Evolutionary conservation across 192 early-diverging fungal species (phyloP).

Genomic region (Podila clonocystis): DNA sequence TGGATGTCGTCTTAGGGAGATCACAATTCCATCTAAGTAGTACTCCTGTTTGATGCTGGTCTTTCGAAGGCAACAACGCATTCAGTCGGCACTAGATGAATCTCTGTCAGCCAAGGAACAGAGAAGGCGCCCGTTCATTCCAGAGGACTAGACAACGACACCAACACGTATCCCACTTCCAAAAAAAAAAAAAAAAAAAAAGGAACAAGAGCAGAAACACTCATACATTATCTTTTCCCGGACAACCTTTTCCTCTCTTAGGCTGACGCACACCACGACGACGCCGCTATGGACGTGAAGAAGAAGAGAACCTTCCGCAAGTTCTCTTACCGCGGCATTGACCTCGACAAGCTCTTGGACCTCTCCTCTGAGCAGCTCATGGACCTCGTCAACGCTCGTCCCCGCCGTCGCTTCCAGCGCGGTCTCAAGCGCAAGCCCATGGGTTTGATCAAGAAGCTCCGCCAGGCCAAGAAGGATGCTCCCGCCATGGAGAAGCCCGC

Average conservation of each 20-base stretch:
- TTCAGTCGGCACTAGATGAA: too few relatives aligned
- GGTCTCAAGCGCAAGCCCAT: constrained; percentile 99
- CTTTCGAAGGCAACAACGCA: too few relatives aligned
- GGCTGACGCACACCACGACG: constrained; percentile 54
- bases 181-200: too few relatives aligned
- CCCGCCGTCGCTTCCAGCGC: constrained; percentile 97
- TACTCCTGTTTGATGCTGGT: too few relatives aligned
- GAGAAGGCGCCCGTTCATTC: too few relatives aligned
- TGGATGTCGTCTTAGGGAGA: too few relatives aligned
- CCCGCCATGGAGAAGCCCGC: constrained; percentile 92
- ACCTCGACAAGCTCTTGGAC: constrained; percentile 97
- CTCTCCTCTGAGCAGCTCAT: constrained; percentile 92
- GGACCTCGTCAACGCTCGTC: constrained; percentile 93
- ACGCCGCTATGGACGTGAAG: constrained; percentile 54
- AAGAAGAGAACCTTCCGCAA: constrained; percentile 98
- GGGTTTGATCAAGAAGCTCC: constrained; percentile 99
- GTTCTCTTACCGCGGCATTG: constrained; percentile 98
- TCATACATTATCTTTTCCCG: neutral
- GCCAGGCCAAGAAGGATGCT: constrained; percentile 95
- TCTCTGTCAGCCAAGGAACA: too few relatives aligned
- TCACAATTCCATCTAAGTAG: too few relatives aligned
- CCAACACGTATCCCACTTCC: neutral
- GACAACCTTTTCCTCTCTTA: constrained; percentile 7
- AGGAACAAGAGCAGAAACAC: neutral
- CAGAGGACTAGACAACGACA: too few relatives aligned